phyloP scores from a whole-genome alignment of 78 protist species.

The Chrysochromulina tobinii region DNA sequence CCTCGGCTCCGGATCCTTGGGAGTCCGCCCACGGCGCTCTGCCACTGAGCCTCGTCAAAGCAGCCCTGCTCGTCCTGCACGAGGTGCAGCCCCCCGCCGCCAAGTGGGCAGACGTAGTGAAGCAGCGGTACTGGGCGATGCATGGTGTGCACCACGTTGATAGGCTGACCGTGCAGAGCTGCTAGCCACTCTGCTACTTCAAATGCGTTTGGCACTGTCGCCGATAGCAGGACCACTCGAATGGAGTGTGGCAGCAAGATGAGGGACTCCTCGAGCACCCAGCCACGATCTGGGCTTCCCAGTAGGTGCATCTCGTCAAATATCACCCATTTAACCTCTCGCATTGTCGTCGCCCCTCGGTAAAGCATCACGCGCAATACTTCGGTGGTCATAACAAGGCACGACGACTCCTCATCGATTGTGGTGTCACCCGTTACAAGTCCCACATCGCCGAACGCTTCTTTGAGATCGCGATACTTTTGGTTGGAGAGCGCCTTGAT shows the following conservation, averaged over 20 bases:
- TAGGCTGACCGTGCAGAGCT: conserved; percentile 57
- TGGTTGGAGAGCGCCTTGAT: conserved; percentile 88
- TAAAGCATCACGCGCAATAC: conserved; percentile 97
- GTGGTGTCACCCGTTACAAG: conserved; percentile 81
- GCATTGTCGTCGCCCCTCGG: conserved; percentile 84
- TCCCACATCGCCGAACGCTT: conserved; percentile 75
- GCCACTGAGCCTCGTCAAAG: neutral
- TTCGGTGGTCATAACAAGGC: conserved; percentile 79
- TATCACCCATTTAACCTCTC: conserved; percentile 87
- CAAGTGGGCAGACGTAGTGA: conserved; percentile 55
- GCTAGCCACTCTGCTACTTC: conserved; percentile 88
- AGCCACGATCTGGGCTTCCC: conserved; percentile 82
- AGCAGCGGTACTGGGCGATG: conserved; percentile 93
- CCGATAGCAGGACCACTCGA: conserved; percentile 76
- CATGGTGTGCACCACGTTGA: conserved; percentile 85
- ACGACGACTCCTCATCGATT: conserved; percentile 61
- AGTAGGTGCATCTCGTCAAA: conserved; percentile 92
- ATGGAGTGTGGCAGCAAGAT: conserved; percentile 72
- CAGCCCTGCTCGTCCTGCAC: neutral
- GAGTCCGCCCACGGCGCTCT: neutral
- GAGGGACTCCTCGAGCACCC: conserved; percentile 92
- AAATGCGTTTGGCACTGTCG: conserved; percentile 85
- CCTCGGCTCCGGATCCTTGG: too few species aligned
- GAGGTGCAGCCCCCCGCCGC: neutral
- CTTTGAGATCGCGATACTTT: conserved; percentile 48